Conservation (phyloP, 768 basidiomycete genomes). For the Suillus ampliporus region DNA sequence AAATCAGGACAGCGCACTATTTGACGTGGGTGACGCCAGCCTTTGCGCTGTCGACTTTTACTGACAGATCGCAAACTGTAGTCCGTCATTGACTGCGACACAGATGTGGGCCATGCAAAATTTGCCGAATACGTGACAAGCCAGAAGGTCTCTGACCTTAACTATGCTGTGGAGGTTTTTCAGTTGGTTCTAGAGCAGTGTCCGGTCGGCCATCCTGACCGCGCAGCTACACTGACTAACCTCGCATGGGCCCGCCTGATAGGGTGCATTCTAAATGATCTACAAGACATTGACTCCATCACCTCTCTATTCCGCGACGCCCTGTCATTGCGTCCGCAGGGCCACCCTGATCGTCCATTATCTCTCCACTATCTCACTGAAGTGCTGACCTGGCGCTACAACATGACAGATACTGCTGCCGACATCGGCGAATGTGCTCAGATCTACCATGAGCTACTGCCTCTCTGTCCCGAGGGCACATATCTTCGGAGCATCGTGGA, state of each 20-base stretch:
- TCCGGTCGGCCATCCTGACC: slow-evolving; percentile 13
- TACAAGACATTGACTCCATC: not conserved
- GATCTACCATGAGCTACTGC: not conserved
- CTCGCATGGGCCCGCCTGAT: slow-evolving; percentile 14
- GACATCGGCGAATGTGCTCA: not conserved
- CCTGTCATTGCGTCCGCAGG: not conserved
- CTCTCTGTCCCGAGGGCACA: not conserved
- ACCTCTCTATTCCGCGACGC: not conserved
- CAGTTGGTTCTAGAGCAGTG: slow-evolving; percentile 9
- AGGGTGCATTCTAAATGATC: not conserved
- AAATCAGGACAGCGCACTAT: not conserved
- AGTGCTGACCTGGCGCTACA: not conserved
- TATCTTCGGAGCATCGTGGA: not conserved
- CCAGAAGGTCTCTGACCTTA: not conserved
- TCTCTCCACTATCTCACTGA: not conserved
- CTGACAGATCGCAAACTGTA: not conserved
- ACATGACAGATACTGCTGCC: no score
- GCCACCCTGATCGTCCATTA: not conserved
- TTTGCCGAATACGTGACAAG: not conserved
- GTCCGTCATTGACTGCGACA: not conserved
- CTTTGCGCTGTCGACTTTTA: not conserved
- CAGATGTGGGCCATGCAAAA: not conserved
- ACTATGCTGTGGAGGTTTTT: not conserved
- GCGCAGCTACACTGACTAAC: slow-evolving; percentile 12
- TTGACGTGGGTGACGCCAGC: not conserved